phyloP scores from a whole-genome alignment of 1,284 basidiomycete species.

The Phaffia rhodozyma region DNA sequence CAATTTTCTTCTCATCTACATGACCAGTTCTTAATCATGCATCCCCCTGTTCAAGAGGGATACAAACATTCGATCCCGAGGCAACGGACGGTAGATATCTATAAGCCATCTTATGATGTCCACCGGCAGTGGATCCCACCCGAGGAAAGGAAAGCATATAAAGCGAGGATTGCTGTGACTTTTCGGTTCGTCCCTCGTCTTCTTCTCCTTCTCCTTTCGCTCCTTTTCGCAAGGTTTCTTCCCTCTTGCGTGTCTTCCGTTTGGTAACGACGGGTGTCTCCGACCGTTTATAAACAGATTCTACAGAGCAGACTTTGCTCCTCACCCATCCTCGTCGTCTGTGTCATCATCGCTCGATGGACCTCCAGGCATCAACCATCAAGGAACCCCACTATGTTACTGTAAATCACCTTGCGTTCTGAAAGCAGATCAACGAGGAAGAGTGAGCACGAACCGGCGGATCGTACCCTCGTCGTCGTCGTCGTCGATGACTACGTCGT shows the following conservation, averaged over 20 bases:
- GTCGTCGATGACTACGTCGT: not conserved
- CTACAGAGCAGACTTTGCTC: slow-evolving; percentile 70
- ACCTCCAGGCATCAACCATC: slow-evolving; percentile 21
- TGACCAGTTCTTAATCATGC: slow-evolving; percentile 70
- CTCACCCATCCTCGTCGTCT: slow-evolving; percentile 42
- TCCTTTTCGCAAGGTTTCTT: not conserved
- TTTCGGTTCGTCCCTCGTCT: slow-evolving; percentile 43
- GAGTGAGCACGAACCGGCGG: slow-evolving; percentile 26
- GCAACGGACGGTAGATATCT: slow-evolving; percentile 61
- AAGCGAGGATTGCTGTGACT: slow-evolving; percentile 74
- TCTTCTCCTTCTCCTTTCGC: not conserved
- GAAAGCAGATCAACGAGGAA: slow-evolving; percentile 34
- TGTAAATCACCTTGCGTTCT: slow-evolving; percentile 60
- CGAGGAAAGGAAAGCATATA: slow-evolving; percentile 39
- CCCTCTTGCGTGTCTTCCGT: not conserved
- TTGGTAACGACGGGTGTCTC: not conserved
- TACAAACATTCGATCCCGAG: slow-evolving; percentile 68
- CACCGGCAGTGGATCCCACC: slow-evolving; percentile 22
- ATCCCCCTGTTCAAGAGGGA: slow-evolving; percentile 74
- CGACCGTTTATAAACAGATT: slow-evolving; percentile 36
- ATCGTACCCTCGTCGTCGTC: slow-evolving; percentile 6
- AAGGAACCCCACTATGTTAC: slow-evolving; percentile 47
- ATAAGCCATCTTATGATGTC: slow-evolving; percentile 45
- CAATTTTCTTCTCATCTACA: not conserved
- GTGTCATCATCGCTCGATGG: slow-evolving; percentile 14